Percentiles rank a stretch among this genome's conserved stretches.
Evolutionary conservation across 2,329 filamentous ascomycete species (phyloP).

Genomic region (Teratosphaeriaceae sp.): DNA sequence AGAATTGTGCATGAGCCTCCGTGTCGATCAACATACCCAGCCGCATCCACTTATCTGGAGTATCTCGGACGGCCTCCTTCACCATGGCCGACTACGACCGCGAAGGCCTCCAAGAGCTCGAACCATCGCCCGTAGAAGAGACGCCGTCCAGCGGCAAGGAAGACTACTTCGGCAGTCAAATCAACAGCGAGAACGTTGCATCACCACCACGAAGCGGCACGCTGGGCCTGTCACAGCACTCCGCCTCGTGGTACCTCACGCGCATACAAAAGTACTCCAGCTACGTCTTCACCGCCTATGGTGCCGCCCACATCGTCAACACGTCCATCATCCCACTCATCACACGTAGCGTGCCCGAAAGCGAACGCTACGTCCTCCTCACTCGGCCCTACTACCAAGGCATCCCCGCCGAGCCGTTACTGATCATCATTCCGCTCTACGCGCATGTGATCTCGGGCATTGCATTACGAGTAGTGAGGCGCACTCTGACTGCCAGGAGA

Average conservation of each 20-base stretch:
- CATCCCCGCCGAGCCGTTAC: conserved; percentile 66
- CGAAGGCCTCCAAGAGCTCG: conserved; percentile 60
- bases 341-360: conserved; percentile 64
- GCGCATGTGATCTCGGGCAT: conserved; percentile 74
- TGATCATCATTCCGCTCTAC: conserved; percentile 68
- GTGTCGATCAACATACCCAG: too few relatives aligned
- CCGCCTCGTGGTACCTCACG: conserved; percentile 67
- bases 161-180: conserved; percentile 35
- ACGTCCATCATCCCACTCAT: conserved; percentile 73
- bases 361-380: conserved; percentile 82
- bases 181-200: conserved; percentile 10
- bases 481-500: conserved; percentile 61
- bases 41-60: too few relatives aligned
- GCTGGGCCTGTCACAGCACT: conserved; percentile 57
- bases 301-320: conserved; percentile 70
- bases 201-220: conserved; percentile 13
- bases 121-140: conserved; percentile 72
- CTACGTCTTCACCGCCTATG: conserved; percentile 74
- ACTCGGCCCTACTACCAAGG: conserved; percentile 91
- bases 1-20: too few relatives aligned
- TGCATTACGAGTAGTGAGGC: conserved; percentile 66
- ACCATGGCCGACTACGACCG: conserved; percentile 27
- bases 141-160: conserved; percentile 41
- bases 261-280: conserved; percentile 83
- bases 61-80: too few relatives aligned